Evolutionary conservation across 306 rosid genomes (phyloP).

Genomic region (Astragalus membranaceus): DNA sequence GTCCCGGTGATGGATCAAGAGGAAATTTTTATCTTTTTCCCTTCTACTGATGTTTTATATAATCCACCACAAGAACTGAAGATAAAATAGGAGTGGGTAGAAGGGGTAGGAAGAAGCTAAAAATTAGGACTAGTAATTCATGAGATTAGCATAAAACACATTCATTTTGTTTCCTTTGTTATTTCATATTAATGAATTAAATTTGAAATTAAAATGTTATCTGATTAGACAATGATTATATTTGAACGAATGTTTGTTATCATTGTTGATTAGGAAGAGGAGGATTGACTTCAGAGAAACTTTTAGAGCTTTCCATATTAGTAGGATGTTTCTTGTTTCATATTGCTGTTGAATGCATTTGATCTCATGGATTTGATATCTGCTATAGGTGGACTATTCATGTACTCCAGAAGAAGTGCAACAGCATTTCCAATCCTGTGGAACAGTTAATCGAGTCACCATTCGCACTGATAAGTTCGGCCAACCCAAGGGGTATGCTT

Average conservation of each 20-base stretch:
- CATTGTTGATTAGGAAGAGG: not conserved
- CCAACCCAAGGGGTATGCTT: constrained; percentile 88
- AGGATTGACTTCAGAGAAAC: not conserved
- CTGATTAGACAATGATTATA: not conserved
- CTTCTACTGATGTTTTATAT: not conserved
- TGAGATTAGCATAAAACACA: not conserved
- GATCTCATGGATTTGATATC: not conserved
- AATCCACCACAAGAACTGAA: not conserved
- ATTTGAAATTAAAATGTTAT: not conserved
- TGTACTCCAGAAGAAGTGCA: constrained; percentile 91
- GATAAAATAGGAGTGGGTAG: not conserved
- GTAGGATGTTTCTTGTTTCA: not conserved
- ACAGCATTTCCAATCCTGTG: constrained; percentile 82
- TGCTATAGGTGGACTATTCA: constrained; percentile 65
- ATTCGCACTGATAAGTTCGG: constrained; percentile 86
- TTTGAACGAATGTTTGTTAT: not conserved
- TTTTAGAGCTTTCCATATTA: not conserved
- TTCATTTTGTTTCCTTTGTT: not conserved
- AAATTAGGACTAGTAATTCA: not conserved
- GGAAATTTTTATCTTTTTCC: constrained; percentile 2
- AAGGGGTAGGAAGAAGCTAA: not conserved
- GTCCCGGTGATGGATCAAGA: constrained; percentile 37
- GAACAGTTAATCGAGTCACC: constrained; percentile 75
- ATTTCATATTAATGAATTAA: not conserved
- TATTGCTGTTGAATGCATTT: not conserved